Percentiles rank a stretch among this genome's conserved stretches.
Conservation (phyloP, 2,329 filamentous ascomycete species). For the Helminthosporium solani region DNA sequence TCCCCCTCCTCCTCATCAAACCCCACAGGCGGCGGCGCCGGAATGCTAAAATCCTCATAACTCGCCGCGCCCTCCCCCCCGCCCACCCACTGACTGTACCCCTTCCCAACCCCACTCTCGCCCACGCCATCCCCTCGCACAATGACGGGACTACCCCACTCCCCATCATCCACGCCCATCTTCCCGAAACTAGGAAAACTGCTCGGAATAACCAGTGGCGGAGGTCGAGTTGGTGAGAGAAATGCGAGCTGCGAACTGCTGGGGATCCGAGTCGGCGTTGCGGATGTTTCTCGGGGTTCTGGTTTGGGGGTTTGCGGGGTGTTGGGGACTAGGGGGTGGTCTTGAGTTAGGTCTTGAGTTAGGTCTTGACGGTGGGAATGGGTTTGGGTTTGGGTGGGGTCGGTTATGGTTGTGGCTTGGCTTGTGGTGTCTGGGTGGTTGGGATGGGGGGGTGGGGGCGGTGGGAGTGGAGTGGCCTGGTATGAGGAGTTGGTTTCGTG, state of each 20-base stretch:
- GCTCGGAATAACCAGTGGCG: constrained; percentile 35
- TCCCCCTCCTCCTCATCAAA: background rate
- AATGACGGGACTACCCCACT: constrained; percentile 29
- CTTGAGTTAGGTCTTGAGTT: background rate
- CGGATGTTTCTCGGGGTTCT: constrained; percentile 17
- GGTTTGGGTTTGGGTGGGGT: constrained; percentile 14
- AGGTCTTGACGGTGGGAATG: background rate
- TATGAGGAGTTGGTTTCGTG: constrained; percentile 29
- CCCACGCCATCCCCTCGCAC: background rate
- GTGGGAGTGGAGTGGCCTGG: constrained; percentile 20
- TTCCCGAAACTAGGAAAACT: constrained; percentile 36
- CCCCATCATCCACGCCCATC: background rate
- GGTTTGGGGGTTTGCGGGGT: constrained; percentile 21
- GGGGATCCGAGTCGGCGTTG: constrained; percentile 24
- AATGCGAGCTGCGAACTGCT: constrained; percentile 17
- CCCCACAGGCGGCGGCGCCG: constrained; percentile 25
- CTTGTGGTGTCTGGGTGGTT: constrained; percentile 18
- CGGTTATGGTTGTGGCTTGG: constrained; percentile 38
- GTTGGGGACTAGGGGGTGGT: background rate
- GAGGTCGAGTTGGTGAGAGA: constrained; percentile 27
- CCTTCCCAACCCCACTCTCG: background rate
- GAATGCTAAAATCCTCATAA: constrained; percentile 38
- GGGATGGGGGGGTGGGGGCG: background rate
- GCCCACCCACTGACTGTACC: constrained; percentile 1
- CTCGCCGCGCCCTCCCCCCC: constrained; percentile 14